A percentile compares a stretch with the other conserved stretches of the same genome.
These are phyloP conservation scores for Nephelium lappaceum DNA, from an alignment of 345 rosid genomes.

Conservation along the genomic window DNA sequence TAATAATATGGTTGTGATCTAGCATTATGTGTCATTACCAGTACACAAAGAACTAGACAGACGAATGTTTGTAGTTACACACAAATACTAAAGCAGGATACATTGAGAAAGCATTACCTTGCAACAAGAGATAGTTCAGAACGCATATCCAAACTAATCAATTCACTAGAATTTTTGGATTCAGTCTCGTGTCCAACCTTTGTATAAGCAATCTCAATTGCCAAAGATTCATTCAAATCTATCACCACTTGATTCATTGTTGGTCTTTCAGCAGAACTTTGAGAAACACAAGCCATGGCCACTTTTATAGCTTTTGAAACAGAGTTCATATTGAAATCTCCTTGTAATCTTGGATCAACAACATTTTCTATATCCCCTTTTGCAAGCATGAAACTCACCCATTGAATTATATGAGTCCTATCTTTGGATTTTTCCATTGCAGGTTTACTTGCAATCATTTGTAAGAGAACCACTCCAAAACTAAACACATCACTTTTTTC, in stretches of 20 bases:
- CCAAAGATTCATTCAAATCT: constrained; percentile 10
- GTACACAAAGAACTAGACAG: too few species aligned
- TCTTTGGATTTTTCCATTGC: constrained; percentile 23
- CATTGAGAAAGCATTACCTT: neutral
- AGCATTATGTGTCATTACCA: too few species aligned
- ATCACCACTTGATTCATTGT: constrained; percentile 36
- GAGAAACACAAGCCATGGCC: constrained; percentile 45
- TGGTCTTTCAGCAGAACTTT: constrained; percentile 34
- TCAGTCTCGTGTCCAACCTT: neutral
- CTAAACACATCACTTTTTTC: neutral
- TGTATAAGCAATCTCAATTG: neutral
- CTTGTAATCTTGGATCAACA: constrained; percentile 41
- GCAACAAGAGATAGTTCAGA: neutral
- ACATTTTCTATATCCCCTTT: constrained; percentile 43
- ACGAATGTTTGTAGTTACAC: too few species aligned
- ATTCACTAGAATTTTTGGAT: neutral
- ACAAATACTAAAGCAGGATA: neutral
- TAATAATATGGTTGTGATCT: too few species aligned
- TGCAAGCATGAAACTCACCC: constrained; percentile 37
- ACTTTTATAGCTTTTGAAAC: constrained; percentile 44
- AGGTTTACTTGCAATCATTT: constrained; percentile 38
- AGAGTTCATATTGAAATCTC: constrained; percentile 33
- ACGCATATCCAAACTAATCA: neutral
- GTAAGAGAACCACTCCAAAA: constrained; percentile 11
- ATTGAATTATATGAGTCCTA: constrained; percentile 33